Evolutionary conservation across 371 early-diverging fungal species (phyloP).

Genomic region (Chytridium lagenaria): DNA sequence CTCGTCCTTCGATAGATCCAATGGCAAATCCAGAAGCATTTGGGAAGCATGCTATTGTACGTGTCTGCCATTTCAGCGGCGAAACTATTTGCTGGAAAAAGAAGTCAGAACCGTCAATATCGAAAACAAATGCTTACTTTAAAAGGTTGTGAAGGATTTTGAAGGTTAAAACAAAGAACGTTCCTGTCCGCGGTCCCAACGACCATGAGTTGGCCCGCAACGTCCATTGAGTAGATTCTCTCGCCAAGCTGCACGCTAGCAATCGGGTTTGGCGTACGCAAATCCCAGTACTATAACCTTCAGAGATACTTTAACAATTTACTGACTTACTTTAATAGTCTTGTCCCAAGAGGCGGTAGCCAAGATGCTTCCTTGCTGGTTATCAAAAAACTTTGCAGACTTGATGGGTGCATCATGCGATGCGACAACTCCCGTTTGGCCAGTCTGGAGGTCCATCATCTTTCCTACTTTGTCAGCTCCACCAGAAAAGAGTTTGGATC

Average conservation of each 20-base stretch:
- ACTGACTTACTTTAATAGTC: constrained; percentile 69
- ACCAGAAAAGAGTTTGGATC: constrained; percentile 82
- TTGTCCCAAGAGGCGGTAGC: constrained; percentile 98
- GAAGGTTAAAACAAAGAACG: constrained; percentile 78
- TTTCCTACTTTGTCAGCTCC: constrained; percentile 87
- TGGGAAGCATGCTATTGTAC: constrained; percentile 79
- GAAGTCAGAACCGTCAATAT: neutral
- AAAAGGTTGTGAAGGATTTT: constrained; percentile 76
- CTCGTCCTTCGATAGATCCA: constrained; percentile 92
- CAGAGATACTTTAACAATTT: neutral
- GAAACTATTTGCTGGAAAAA: constrained; percentile 60
- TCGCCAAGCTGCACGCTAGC: constrained; percentile 79
- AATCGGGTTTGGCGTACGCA: constrained; percentile 75
- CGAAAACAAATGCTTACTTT: constrained; percentile 58
- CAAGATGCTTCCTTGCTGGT: constrained; percentile 57
- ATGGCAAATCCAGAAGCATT: constrained; percentile 83
- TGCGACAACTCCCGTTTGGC: constrained; percentile 79
- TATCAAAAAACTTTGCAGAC: constrained; percentile 73
- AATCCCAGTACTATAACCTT: constrained; percentile 86
- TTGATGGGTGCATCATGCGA: constrained; percentile 84
- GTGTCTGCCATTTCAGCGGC: constrained; percentile 88
- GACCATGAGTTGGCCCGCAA: constrained; percentile 70
- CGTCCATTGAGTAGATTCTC: constrained; percentile 91
- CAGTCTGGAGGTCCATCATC: constrained; percentile 78
- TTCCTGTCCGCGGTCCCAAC: constrained; percentile 83